Percentiles rank a stretch among this genome's conserved stretches.
Evolutionary conservation across 495 filamentous ascomycete genomes (phyloP).

Genomic region (Aspergillus sparsus): DNA sequence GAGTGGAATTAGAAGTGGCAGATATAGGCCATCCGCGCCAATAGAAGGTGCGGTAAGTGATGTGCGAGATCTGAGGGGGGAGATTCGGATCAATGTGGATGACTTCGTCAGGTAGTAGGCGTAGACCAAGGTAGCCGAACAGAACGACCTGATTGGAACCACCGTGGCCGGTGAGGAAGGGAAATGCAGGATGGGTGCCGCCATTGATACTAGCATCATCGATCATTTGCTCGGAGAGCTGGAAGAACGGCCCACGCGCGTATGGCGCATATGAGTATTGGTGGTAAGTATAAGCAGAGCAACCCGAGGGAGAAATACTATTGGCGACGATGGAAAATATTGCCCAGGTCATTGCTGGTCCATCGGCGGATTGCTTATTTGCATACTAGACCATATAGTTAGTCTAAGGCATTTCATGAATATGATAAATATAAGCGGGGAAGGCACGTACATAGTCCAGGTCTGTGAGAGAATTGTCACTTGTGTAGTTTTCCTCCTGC

Average conservation of each 20-base stretch:
- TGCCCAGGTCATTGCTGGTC: constrained; percentile 68
- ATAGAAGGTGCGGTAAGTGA: constrained; percentile 68
- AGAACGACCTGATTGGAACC: constrained; percentile 63
- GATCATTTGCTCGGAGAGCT: constrained; percentile 66
- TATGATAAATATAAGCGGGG: not conserved
- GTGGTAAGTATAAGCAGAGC: constrained; percentile 63
- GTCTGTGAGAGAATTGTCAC: constrained; percentile 51
- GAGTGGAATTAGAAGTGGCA: constrained; percentile 62
- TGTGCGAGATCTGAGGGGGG: constrained; percentile 61
- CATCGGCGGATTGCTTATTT: constrained; percentile 60
- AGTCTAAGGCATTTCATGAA: not conserved
- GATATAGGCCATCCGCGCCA: constrained; percentile 67
- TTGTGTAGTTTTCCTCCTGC: constrained; percentile 51
- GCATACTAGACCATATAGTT: constrained; percentile 48
- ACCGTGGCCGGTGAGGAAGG: constrained; percentile 68
- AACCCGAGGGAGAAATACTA: constrained; percentile 59
- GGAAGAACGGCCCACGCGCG: constrained; percentile 52
- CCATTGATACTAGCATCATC: constrained; percentile 67
- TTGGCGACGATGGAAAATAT: constrained; percentile 64
- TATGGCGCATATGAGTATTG: constrained; percentile 61
- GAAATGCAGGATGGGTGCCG: constrained; percentile 64
- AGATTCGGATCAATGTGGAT: constrained; percentile 60
- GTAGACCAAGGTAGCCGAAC: constrained; percentile 63
- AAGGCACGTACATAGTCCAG: constrained; percentile 55
- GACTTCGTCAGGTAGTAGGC: constrained; percentile 50